Evolutionary conservation across 352 stramenopile species (phyloP).

Genomic region (Phytopythium aichiense): DNA sequence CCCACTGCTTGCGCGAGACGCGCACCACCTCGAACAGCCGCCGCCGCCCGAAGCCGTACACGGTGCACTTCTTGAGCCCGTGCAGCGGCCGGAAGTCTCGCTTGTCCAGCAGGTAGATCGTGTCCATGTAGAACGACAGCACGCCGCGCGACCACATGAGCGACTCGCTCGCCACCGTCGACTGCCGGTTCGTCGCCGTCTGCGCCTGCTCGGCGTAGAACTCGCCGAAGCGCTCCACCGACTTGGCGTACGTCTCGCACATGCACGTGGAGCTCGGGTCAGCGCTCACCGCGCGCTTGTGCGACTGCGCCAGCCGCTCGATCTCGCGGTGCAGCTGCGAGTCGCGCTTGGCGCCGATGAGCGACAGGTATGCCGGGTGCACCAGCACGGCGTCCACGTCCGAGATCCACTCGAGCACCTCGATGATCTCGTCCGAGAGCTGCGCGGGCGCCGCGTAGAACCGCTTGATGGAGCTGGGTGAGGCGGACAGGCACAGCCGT

Average conservation of each 20-base stretch:
- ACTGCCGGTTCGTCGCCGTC: conserved; percentile 36
- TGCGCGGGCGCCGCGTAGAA: conserved; percentile 54
- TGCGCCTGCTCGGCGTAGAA: conserved; percentile 56
- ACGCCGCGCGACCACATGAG: conserved; percentile 69
- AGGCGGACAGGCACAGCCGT: conserved; percentile 2
- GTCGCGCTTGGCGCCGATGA: conserved; percentile 51
- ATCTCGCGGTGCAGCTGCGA: conserved; percentile 56
- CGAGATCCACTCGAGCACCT: conserved; percentile 70
- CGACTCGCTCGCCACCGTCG: conserved; percentile 69
- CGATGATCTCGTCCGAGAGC: conserved; percentile 61
- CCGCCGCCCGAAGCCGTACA: conserved; percentile 72
- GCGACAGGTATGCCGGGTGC: conserved; percentile 46
- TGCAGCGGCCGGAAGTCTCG: conserved; percentile 59
- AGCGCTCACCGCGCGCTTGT: conserved; percentile 25
- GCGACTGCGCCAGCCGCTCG: conserved; percentile 46
- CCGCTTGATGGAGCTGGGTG: conserved; percentile 37
- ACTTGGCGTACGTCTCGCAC: conserved; percentile 69
- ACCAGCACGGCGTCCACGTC: conserved; percentile 68
- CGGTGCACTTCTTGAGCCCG: conserved; percentile 62
- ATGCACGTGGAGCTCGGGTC: conserved; percentile 43
- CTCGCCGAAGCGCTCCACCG: conserved; percentile 61
- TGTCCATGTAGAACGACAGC: conserved; percentile 79
- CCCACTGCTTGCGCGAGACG: conserved; percentile 70
- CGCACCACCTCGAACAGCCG: conserved; percentile 79
- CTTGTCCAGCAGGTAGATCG: conserved; percentile 79